Evolutionary conservation across 331 rosid genomes (phyloP), one percentile per base, ranked within the genome.

Genomic region (Pyracantha coccinea): DNA sequence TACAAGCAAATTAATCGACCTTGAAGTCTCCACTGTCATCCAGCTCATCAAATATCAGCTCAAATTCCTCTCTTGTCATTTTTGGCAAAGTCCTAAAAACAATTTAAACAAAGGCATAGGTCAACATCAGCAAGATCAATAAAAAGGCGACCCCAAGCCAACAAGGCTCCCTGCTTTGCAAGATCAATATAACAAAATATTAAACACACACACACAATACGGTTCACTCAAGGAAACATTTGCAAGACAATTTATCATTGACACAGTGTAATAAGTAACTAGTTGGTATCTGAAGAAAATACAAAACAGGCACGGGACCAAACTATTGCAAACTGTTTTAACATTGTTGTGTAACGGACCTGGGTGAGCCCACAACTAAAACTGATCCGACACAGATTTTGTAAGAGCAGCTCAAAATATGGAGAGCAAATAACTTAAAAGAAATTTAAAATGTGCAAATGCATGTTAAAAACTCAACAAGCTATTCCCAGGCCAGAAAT

Each of bases 31-130:
- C 87, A 78, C 89, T 89, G 69, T 87, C 99, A 65, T 94, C 99
- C 73, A 94, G 86, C 87, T 94, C 99, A 69, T 85, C 85, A 92
- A 94, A 94, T 88, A 94, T 90, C 82, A 90, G 76, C 68, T 82
- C 90, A 86, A 86, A 94, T 80, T 94, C 99, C 74, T 92, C 99
- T 78, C 67, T 77, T 33, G 93, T 82, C 74, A 92, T 89, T 4
- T 90, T 86, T 63, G 99, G 99, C 89, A 94, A 80, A 79, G 93
- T 77, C 91, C 99, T 94, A 73, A 70, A 50, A 15, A 60, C 60
- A 76, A 80, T 35, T 63, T 33, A 55, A 54, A 78, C 53, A 76
- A 72, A 72, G 32, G 6, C 52, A 72, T 28, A 61, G 24, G 75
- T 83, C 66, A 79, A 55, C 54, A 69, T 84, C 61, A 53, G 82